phyloP scores from a whole-genome alignment of 1,139 yeast genomes.

The Nadsonia commutata region DNA sequence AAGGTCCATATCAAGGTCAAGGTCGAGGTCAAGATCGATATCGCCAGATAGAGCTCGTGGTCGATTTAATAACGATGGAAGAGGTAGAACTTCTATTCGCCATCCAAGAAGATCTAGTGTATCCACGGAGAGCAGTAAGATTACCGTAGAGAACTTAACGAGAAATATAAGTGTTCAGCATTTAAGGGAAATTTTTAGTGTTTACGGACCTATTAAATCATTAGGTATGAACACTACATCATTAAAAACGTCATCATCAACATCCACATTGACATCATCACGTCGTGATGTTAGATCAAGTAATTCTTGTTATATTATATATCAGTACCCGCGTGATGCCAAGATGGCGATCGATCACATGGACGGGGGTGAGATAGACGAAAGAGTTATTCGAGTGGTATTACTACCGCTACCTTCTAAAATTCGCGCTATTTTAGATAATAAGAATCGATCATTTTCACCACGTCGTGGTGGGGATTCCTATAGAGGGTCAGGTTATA shows the following conservation, averaged over 20 bases:
- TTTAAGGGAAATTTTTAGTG: conserved; percentile 16
- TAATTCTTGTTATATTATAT: conserved; percentile 12
- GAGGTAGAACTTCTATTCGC: neutral
- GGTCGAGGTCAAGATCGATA: conserved; percentile 1
- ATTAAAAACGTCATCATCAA: too few species aligned
- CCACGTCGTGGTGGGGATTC: conserved; percentile 4
- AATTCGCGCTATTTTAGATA: conserved; percentile 3
- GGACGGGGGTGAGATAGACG: conserved; percentile 18
- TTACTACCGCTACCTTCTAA: conserved; percentile 8
- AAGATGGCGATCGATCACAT: conserved; percentile 12
- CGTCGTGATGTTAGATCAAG: conserved; percentile 3
- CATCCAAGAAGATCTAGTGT: conserved; percentile 3
- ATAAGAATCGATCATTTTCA: neutral
- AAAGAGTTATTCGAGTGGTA: conserved; percentile 10
- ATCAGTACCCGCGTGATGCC: conserved; percentile 13
- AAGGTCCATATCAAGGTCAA: conserved; percentile 2
- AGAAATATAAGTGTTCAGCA: conserved; percentile 11
- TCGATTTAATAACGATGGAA: conserved; percentile 2
- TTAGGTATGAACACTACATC: conserved; percentile 10
- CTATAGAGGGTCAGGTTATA: neutral
- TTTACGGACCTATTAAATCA: conserved; percentile 14
- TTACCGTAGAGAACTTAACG: conserved; percentile 13
- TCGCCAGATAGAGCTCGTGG: conserved; percentile 1
- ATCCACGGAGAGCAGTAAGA: conserved; percentile 7
- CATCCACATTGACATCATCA: too few species aligned